Base-by-base conservation (phyloP, 2,329 filamentous ascomycete species). In the Metarhizium album region DNA sequence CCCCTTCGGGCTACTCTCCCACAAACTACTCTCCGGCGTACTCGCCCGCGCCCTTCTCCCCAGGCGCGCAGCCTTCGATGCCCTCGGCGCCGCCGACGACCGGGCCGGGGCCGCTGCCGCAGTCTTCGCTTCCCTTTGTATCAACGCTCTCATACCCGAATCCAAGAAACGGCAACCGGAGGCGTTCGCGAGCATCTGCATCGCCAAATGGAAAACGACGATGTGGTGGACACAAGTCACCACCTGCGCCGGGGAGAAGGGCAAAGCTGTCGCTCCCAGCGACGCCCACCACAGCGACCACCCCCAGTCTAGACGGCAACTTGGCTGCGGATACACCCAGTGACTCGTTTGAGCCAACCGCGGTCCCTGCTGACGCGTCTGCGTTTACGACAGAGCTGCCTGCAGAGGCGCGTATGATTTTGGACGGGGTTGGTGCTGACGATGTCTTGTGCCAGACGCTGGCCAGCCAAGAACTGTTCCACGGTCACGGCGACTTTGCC, bases 321-420 rank as follows among this genome's bases (percentile, higher is more conserved):
- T 51, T 60, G 3, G 53, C 59, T 1, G 57, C 53, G 0, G 38
- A 50, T 22, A 55, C 58, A 22, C 57, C 55, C 3, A 49, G 42
- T 53, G 58, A 20, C 51, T 57, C 45, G 50, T 55, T 37, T 51
- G 40, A 43, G 24, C 9, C 40, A 24, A 43, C 3, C 20, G 8
- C 13, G 16, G 7, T 27, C 8, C 42, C 42, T 4, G 14, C 62
- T 1, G 55, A 56, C 2, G 54, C 55, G 1, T 72, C 71, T 1
- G 60, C 60, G 1, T 75, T 74, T 48, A 74, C 71, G 0, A 58
- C 69, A 0, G 67, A 73, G 52, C 56, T 75, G 6, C 65, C 72
- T 0, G 55, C 66, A 1, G 71, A 74, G 46, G 65, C 68, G 2
- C 72, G 67, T 56, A 68, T 71, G 68, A 60, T 74, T 55, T 57